A percentile compares a stretch with the other conserved stretches of the same genome.
These are phyloP conservation scores for Penicillium verrucosum DNA, from an alignment of 2,329 filamentous ascomycete species.

Conservation along the genomic window DNA sequence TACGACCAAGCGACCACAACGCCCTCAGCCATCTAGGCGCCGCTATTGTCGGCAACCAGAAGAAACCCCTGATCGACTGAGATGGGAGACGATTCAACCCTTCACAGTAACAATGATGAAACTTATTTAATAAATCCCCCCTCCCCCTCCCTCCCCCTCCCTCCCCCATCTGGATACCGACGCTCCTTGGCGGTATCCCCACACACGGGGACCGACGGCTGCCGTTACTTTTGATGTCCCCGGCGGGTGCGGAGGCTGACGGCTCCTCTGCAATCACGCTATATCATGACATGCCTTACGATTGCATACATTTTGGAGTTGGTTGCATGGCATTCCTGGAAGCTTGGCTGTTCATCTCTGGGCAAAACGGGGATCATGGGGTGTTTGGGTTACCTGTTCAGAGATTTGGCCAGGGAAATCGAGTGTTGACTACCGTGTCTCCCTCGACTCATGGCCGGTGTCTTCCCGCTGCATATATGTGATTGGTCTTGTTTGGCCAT, in stretches of 20 bases:
- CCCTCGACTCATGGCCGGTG: not conserved
- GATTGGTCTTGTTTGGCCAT: constrained; percentile 1
- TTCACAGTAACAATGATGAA: constrained; percentile 16
- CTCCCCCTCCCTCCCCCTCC: not conserved
- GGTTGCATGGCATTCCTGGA: constrained; percentile 29
- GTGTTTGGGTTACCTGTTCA: constrained; percentile 16
- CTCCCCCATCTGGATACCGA: not conserved
- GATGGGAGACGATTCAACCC: constrained; percentile 8
- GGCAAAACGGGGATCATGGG: constrained; percentile 11
- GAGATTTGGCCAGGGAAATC: not conserved
- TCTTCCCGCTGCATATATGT: not conserved
- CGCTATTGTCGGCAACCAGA: constrained; percentile 59
- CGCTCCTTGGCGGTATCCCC: constrained; percentile 2
- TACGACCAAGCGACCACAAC: constrained; percentile 70
- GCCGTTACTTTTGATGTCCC: not conserved
- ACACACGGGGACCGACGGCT: constrained; percentile 1
- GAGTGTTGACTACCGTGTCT: not conserved
- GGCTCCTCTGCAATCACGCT: not conserved
- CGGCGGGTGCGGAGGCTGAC: constrained; percentile 2
- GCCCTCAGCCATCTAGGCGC: constrained; percentile 60
- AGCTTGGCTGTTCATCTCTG: constrained; percentile 22
- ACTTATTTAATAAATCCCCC: constrained; percentile 15
- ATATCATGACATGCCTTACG: constrained; percentile 31
- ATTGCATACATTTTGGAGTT: constrained; percentile 39
- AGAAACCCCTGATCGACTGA: constrained; percentile 66